Evolutionary conservation across 768 basidiomycete species (phyloP).

Genomic region (Calocybe gangraenosa): DNA sequence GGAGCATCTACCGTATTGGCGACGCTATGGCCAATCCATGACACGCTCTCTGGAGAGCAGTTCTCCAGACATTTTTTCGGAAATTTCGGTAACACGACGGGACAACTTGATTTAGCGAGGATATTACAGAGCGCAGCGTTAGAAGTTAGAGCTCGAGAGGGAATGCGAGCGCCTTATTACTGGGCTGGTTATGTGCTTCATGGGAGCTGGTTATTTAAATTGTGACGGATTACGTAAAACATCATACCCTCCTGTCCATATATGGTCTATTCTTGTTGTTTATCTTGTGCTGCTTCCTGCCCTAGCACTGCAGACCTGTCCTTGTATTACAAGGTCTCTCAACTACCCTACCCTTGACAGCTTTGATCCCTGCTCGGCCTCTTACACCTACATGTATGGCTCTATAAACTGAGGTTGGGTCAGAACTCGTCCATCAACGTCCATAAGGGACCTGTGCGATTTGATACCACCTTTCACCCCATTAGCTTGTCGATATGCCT

Average conservation of each 20-base stretch:
- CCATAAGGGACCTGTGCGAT: too few species aligned
- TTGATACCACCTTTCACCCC: too few species aligned
- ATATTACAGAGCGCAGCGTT: background rate
- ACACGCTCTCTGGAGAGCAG: background rate
- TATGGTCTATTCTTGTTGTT: too few species aligned
- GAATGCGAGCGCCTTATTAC: slow-evolving; percentile 1
- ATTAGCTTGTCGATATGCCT: too few species aligned
- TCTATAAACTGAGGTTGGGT: too few species aligned
- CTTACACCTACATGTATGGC: too few species aligned
- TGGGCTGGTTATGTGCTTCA: slow-evolving; percentile 2
- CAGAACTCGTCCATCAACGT: too few species aligned
- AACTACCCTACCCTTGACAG: too few species aligned
- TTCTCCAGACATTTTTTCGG: background rate
- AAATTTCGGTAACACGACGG: background rate
- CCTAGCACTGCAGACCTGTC: too few species aligned
- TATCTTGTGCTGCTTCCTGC: too few species aligned
- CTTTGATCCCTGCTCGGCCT: too few species aligned
- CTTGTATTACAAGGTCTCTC: too few species aligned
- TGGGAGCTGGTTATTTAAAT: slow-evolving; percentile 1
- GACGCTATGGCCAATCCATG: background rate
- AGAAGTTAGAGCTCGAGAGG: background rate
- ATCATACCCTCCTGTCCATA: background rate
- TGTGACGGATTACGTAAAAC: background rate
- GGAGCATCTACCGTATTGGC: background rate
- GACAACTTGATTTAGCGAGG: background rate